Conservation (phyloP, 164 flowering plant species). For the Buxus sempervirens region DNA sequence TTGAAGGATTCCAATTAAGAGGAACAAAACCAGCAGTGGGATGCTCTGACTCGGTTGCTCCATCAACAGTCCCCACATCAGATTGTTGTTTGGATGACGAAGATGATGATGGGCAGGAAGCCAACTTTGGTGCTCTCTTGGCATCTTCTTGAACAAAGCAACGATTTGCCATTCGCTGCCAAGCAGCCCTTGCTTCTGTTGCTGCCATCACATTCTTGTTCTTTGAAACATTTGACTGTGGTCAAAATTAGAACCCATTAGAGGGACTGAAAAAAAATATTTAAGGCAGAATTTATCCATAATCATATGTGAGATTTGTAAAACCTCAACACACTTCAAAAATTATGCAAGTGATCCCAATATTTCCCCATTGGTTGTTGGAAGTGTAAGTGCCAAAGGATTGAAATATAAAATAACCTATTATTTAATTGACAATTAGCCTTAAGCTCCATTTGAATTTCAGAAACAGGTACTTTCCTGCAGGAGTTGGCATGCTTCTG, state of each 20-base stretch:
- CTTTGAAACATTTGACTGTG: slow-evolving; percentile 20
- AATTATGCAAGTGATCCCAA: too few species aligned
- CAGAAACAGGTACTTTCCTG: too few species aligned
- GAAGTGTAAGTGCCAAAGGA: not conserved
- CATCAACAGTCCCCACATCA: slow-evolving; percentile 23
- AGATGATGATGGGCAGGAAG: slow-evolving; percentile 52
- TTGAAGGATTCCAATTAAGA: slow-evolving; percentile 26
- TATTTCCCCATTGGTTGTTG: not conserved
- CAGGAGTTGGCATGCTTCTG: too few species aligned
- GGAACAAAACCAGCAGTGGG: slow-evolving; percentile 22
- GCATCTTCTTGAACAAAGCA: slow-evolving; percentile 96
- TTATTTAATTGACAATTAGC: too few species aligned
- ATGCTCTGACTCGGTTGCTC: slow-evolving; percentile 18
- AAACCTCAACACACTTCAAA: too few species aligned
- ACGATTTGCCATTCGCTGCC: slow-evolving; percentile 91
- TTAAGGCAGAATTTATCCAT: not conserved
- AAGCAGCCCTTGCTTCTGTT: slow-evolving; percentile 93
- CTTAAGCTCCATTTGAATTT: too few species aligned
- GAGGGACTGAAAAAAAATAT: not conserved
- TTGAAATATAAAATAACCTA: too few species aligned
- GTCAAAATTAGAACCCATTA: slow-evolving; percentile 1
- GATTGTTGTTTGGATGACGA: slow-evolving; percentile 28
- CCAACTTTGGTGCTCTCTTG: slow-evolving; percentile 68
- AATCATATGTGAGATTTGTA: not conserved
- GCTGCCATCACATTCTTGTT: slow-evolving; percentile 60